Base-by-base conservation (phyloP, 306 rosid genomes). In the Crataegus laevigata region DNA sequence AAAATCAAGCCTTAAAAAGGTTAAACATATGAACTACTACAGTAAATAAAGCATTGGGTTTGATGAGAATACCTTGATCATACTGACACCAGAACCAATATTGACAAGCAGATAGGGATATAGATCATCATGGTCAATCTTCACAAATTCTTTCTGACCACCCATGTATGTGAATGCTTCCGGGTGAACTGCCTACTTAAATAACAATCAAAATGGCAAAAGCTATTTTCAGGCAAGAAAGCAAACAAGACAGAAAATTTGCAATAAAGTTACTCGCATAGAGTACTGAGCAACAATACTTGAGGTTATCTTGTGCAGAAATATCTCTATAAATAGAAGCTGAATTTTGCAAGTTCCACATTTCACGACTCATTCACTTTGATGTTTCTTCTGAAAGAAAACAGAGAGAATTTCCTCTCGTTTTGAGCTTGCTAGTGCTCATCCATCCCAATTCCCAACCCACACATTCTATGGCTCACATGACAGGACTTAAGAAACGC, bases 21-120 rank as follows among this genome's bases (percentile, higher is more conserved):
- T 58, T 21, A 62, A 67, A 75, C 36, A 36, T 55, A 75, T 72
- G 82, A 60, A 77, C 38, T 72, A 64, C 8, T n/a, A 7, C 64
- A 32, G 50, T 36, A 54, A 71, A 3, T 58, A 69, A 34, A 66
- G 78, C 30, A 50, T 78, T 52, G 54, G 54, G 75, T 61, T 50
- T 64, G 60, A 67, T 51, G 72, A 72, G 79, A 21, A 79, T 69
- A 94, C 99, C 97, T 94, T 94, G 76, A 92, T 87, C 96, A 94
- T 94, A 84, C 99, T 87, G 83, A 94, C 98, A 76, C 99, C 99
- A 73, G 99, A 94, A 8, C 99, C 99, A 65, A 92, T 90, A 75
- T 89, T 94, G 74, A 94, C 99, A 66, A 94, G 98, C 58, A 94
- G 96, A 83, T 88, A 94, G 19, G 98, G 99, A 77, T 89, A 94